Percentiles rank a stretch among this genome's conserved stretches.
These are phyloP conservation scores for Nemania diffusa DNA, from an alignment of 2,329 filamentous ascomycete species.

Conservation along the genomic window DNA sequence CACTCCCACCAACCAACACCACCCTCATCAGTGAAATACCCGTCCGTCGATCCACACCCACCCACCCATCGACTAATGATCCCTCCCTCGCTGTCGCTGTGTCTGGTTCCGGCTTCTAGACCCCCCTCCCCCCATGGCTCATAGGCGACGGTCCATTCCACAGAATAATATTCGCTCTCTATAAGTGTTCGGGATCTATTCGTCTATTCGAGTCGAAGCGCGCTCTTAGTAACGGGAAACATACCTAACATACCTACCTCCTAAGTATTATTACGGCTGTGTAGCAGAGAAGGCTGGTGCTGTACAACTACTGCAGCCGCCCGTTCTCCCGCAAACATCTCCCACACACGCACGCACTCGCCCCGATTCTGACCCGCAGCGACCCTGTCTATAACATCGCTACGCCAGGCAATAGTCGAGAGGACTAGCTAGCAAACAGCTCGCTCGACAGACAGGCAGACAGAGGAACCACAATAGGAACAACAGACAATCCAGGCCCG, in stretches of 20 bases:
- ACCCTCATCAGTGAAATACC: conserved; percentile 37
- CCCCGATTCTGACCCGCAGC: conserved; percentile 47
- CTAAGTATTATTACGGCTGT: conserved; percentile 16
- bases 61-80: conserved; percentile 26
- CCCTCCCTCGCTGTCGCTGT: conserved; percentile 38
- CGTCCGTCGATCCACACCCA: conserved; percentile 48
- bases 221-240: conserved; percentile 17
- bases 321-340: conserved; percentile 37
- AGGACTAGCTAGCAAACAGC: conserved; percentile 15
- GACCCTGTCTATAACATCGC: conserved; percentile 43
- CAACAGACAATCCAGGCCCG: conserved; percentile 2
- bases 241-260: no score
- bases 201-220: conserved; percentile 36
- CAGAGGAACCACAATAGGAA: not conserved
- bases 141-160: conserved; percentile 30
- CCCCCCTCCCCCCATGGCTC: conserved; percentile 15
- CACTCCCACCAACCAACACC: conserved; percentile 10
- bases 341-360: conserved; percentile 39
- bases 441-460: no score
- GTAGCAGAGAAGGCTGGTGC: conserved; percentile 28
- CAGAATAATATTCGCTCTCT: conserved; percentile 28
- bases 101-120: conserved; percentile 22
- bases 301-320: conserved; percentile 42
- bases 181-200: conserved; percentile 43
- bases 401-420: conserved; percentile 36